These are phyloP conservation scores for Monosporascus sp. DNA, from an alignment of 2,329 filamentous ascomycete species.

Conservation along the genomic window DNA sequence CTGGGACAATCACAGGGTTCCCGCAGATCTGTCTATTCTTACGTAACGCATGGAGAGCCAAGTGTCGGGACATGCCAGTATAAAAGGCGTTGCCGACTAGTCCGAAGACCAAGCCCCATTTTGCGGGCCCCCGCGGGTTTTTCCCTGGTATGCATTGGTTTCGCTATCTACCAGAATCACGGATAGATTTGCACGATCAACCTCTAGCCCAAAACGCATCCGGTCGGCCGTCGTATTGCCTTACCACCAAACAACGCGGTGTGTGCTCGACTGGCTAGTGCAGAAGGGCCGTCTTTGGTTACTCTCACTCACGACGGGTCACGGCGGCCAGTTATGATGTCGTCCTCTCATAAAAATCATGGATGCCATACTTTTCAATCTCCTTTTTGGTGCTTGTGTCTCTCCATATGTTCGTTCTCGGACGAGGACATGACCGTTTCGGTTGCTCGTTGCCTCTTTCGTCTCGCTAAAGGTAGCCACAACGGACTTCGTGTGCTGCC, in stretches of 20 bases:
- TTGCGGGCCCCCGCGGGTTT: background rate
- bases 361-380: conserved; percentile 8
- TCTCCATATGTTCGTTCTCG: conserved; percentile 10
- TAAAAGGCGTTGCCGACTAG: background rate
- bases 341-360: conserved; percentile 9
- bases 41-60: background rate
- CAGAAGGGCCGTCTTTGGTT: background rate
- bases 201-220: background rate
- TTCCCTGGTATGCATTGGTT: background rate
- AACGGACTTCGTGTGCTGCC: conserved; percentile 3
- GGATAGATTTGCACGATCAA: background rate
- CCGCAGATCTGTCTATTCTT: background rate
- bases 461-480: conserved; percentile 10
- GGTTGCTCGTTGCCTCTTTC: conserved; percentile 14
- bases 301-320: conserved; percentile 7
- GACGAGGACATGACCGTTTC: conserved; percentile 12
- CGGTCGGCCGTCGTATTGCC: background rate
- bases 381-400: conserved; percentile 10
- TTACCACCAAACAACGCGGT: background rate
- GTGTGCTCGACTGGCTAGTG: too few species aligned
- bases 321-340: conserved; percentile 12
- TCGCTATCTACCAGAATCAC: background rate
- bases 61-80: background rate
- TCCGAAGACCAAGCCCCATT: background rate
- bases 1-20: background rate